Conservation (phyloP, 352 stramenopile species). For the Phytopythium ostracodes region DNA sequence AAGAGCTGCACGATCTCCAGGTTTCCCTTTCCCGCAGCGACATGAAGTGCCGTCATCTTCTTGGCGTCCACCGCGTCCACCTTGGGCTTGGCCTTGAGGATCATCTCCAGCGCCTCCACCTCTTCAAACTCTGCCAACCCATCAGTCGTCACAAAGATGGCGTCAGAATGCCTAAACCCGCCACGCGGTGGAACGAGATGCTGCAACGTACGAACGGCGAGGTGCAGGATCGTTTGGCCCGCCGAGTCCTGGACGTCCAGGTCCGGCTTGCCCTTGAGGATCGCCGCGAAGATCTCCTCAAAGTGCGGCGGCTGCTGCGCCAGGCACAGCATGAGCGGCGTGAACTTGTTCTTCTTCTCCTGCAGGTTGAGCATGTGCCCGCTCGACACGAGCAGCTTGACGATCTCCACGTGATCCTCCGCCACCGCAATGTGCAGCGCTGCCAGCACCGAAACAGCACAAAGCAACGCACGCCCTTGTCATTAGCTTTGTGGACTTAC, state of each 20-base stretch:
- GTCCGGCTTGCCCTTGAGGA: conserved; percentile 72
- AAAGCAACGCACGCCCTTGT: background rate
- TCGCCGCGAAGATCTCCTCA: conserved; percentile 54
- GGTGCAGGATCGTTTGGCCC: conserved; percentile 61
- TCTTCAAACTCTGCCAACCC: conserved; percentile 53
- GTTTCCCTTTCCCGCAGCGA: conserved; percentile 61
- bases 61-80: conserved; percentile 59
- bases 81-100: conserved; percentile 57
- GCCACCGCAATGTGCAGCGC: conserved; percentile 68
- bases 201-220: conserved; percentile 45
- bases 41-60: conserved; percentile 74
- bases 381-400: conserved; percentile 64
- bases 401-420: conserved; percentile 68
- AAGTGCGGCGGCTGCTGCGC: conserved; percentile 64
- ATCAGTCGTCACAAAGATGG: conserved; percentile 3
- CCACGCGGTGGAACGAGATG: background rate
- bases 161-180: too few relatives aligned
- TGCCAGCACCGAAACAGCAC: conserved; percentile 9
- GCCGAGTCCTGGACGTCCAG: conserved; percentile 55
- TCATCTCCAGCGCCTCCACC: conserved; percentile 47
- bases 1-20: conserved; percentile 54
- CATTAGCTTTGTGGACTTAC: too few relatives aligned
- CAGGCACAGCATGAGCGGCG: conserved; percentile 68
- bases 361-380: conserved; percentile 65
- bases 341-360: conserved; percentile 77